Conservation (phyloP, 352 stramenopile species). For the Pythium rishiriense region DNA sequence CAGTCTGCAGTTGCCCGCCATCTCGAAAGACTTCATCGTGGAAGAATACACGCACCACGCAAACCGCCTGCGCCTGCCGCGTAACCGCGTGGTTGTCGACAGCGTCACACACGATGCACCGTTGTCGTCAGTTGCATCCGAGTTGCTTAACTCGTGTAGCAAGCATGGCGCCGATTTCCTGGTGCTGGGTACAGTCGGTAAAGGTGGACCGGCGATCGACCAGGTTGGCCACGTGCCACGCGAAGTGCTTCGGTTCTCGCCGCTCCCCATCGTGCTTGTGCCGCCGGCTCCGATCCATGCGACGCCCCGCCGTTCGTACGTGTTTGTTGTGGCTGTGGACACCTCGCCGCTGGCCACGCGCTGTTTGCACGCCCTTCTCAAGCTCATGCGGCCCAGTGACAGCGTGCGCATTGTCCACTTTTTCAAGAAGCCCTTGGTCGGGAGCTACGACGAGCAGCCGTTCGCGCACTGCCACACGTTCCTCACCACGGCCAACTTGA, state of each 20-base stretch:
- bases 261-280: constrained; percentile 40
- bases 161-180: constrained; percentile 44
- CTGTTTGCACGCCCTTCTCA: constrained; percentile 53
- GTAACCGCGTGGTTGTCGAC: constrained; percentile 40
- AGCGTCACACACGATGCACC: constrained; percentile 25
- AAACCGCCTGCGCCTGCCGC: constrained; percentile 38
- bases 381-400: constrained; percentile 53
- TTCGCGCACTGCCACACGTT: constrained; percentile 40
- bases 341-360: constrained; percentile 18
- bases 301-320: constrained; percentile 37
- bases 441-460: constrained; percentile 32
- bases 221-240: constrained; percentile 61
- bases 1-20: constrained; percentile 55
- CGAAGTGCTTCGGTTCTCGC: constrained; percentile 36
- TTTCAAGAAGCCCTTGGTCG: constrained; percentile 47
- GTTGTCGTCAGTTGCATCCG: constrained; percentile 30
- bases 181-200: constrained; percentile 57
- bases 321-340: constrained; percentile 63
- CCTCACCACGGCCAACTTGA: constrained; percentile 31
- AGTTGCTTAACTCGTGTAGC: constrained; percentile 37
- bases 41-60: constrained; percentile 62
- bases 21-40: constrained; percentile 60
- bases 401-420: constrained; percentile 60
- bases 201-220: constrained; percentile 53
- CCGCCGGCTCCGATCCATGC: constrained; percentile 52